Evolutionary conservation across 169 alveolate genomes (phyloP), one percentile per base, ranked within the genome.

Genomic region (Plasmodium gaboni): DNA sequence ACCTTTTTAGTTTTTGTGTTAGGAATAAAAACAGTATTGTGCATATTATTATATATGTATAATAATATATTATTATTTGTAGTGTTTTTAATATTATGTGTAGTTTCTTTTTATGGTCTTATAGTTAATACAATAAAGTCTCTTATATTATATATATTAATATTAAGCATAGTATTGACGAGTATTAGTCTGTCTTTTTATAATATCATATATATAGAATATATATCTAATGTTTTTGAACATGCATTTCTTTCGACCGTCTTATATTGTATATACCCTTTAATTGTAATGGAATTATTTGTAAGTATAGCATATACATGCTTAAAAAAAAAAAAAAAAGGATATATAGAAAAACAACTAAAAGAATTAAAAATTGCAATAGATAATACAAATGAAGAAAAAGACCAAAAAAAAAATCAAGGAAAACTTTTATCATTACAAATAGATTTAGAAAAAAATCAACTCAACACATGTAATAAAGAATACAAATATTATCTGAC

Each of bases 391-490:
- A 32, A 53, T 22, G 38, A 61, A 17, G 63, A 61, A 61, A 73
- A 60, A 15, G 50, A 32, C 28, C 69, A 63, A 55, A 24, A 61
- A 13, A 64, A 70, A 44, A 70, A 70, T n/a, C 46, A 70, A 70
- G 80, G 51, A n/a, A 50, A 70, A 13, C 48, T 78, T 28, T 46
- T 78, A 15, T 78, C 76, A 32, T 13, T 78, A 55, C 67, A 78
- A 78, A 78, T 78, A 38, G 89, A 78, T 78, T 78, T 78, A 59
- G 89, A 78, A 59, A 78, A 78, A 15, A 78, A 78, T 51, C 70
- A 78, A 22, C 76, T 78, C 0, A 78, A 42, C 89, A 78, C 89
- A 12, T 65, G 51, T 78, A 51, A 78, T 44, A 78, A 51, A 15
- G 67, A 46, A 13, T 78, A 78, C 53, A 78, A 78, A 44, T 78